Percentiles rank a stretch among this genome's conserved stretches.
These are phyloP conservation scores for Marchantia paleacea DNA, from an alignment of 225 moss, liverwort and hornwort species.

Conservation along the genomic window DNA sequence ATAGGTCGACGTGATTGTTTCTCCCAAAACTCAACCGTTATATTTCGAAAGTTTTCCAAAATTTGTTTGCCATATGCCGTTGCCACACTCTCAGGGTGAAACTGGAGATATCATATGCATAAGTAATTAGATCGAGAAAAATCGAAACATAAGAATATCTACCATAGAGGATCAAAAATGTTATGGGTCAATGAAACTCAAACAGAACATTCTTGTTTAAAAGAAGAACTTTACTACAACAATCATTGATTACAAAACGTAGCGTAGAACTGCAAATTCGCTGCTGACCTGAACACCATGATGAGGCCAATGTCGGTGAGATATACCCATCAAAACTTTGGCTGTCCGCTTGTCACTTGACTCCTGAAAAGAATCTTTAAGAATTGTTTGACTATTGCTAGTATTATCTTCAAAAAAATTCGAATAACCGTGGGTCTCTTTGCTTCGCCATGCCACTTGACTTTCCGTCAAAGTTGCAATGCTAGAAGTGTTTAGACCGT, in stretches of 20 bases:
- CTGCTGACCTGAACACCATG: slow-evolving; percentile 85
- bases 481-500: slow-evolving; percentile 9
- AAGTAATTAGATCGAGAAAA: too few species aligned
- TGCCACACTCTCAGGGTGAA: slow-evolving; percentile 98
- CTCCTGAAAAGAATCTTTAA: slow-evolving; percentile 37
- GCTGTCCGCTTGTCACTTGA: slow-evolving; percentile 38
- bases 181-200: too few species aligned
- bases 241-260: not conserved
- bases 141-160: too few species aligned
- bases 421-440: not conserved
- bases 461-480: slow-evolving; percentile 17
- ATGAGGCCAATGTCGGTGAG: slow-evolving; percentile 80
- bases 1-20: slow-evolving; percentile 50
- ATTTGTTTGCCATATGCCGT: slow-evolving; percentile 85
- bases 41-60: slow-evolving; percentile 74
- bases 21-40: slow-evolving; percentile 75
- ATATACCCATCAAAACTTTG: slow-evolving; percentile 84
- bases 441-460: slow-evolving; percentile 17
- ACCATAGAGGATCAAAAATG: too few species aligned
- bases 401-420: not conserved
- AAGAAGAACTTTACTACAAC: not conserved
- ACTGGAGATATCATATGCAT: slow-evolving; percentile 47
- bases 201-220: too few species aligned
- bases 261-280: not conserved
- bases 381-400: slow-evolving; percentile 25